Conservation (phyloP, 83 land plant species). For the Picea abies region DNA sequence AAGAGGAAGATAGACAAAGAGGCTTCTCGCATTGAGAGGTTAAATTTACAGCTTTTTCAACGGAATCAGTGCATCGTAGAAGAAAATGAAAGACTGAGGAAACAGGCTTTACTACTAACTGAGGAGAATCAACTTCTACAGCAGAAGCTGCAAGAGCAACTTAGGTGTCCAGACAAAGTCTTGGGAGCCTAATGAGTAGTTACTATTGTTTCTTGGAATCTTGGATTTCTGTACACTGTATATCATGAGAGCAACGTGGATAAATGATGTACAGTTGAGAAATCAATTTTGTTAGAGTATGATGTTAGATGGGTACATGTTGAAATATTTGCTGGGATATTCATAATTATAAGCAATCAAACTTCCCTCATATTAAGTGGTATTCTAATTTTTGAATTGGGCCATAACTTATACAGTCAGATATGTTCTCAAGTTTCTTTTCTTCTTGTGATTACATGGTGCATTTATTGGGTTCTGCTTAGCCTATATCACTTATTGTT, state of each 20-base stretch:
- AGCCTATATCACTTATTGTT: too few relatives aligned
- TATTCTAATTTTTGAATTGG: too few relatives aligned
- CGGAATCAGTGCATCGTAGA: conserved; percentile 21
- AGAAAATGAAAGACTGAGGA: conserved; percentile 32
- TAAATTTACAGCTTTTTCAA: conserved; percentile 20
- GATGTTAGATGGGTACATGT: too few relatives aligned
- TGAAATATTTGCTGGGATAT: too few relatives aligned
- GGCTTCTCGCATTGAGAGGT: conserved; percentile 12
- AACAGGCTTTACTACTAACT: conserved; percentile 23
- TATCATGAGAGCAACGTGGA: conserved; percentile 13
- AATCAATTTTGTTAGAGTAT: conserved; percentile 14
- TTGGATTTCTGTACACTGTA: conserved; percentile 9
- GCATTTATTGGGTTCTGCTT: too few relatives aligned
- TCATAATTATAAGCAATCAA: too few relatives aligned
- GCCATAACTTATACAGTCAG: too few relatives aligned
- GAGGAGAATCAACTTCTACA: conserved; percentile 19
- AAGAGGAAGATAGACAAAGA: not conserved
- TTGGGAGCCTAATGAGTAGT: not conserved
- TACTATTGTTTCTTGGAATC: not conserved
- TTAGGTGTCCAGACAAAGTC: not conserved
- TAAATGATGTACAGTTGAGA: conserved; percentile 14
- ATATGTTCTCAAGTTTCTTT: too few relatives aligned
- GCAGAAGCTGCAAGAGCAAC: conserved; percentile 13
- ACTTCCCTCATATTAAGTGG: too few relatives aligned
- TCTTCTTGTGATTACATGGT: too few relatives aligned